Evolutionary conservation across 2,329 filamentous ascomycete species (phyloP), one percentile per base, ranked within the genome.

Genomic region (Monascus ruber): DNA sequence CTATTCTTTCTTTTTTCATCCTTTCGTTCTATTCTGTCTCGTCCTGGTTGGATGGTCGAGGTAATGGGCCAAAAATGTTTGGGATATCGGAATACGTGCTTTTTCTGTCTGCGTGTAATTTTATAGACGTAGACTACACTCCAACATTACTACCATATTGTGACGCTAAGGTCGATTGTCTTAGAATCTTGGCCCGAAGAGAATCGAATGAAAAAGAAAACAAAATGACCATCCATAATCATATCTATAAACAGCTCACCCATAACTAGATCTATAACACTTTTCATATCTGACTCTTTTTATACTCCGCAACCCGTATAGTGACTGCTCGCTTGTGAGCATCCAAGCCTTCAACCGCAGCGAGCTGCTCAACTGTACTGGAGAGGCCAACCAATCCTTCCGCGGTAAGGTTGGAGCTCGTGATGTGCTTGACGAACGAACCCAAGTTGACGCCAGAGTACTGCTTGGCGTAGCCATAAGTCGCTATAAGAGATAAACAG

Each of bases 341-440:
- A 62, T 98, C 89, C 26, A 98, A 70, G 59, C 93, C 85, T 64
- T 98, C 91, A 2, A 96, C 88, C 55, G 85, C 84, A 24, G 91
- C 91, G 35, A 98, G 72, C 63, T 89, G 83, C 86, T 96, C 95
- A 38, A 98, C 91, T 4, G 91, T 87, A 38, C 72, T 69, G 28
- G 89, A 86, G 2, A 98, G 83, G 53, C 93, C 91, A 51, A 75
- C 74, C 45, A 98, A 69, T 24, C 91, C 91, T 53, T 94, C 76
- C 11, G 80, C 77, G 1, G 86, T 94, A 45, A 98, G 73, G 62
- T 94, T 85, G 0, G 87, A 86, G 67, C 85, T 91, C 31, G 91
- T 98, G 56, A 98, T 95, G 71, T 96, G 87, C 70, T 98, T 98
- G 61, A 94, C 76, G 66, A 95, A 98, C 2, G 89, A 96, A 27